Base-by-base conservation (phyloP, 768 basidiomycete genomes). In the Hygrocybe punicea region DNA sequence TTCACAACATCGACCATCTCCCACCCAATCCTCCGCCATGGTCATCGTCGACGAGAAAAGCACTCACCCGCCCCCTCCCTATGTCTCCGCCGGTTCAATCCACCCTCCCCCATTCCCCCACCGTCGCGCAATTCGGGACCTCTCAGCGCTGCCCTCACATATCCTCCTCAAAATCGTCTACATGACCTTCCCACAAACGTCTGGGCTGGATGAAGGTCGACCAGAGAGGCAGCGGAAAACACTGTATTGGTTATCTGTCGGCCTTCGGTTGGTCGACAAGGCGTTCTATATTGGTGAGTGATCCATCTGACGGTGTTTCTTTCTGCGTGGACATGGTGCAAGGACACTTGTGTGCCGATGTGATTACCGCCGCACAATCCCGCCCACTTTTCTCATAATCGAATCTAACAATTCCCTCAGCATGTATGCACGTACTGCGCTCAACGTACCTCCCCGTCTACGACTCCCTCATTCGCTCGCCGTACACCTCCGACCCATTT, bases 401-500 rank as follows among this genome's bases (percentile, higher is more conserved):
- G 29, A 14, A n/a, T 45, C 7, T 13, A 57, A 35, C 44, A 40
- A 2, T 24, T 36, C 16, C 44, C 34, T 17, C 47, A 85, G 87
- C 89, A 11, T 89, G 81, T 70, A 92, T 91, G 89, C 84, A 91
- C 62, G 80, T 92, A 58, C 78, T 93, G 4, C 82, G 91, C 36
- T 87, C 86, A 0, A 83, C 84, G 0, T 91, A 91, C 68, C 74
- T 93, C 42, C 81, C 84, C 6, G 73, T 81, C 0, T 93, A 93
- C 66, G 71, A 73, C 21, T 72, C 77, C 14, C 78, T 86, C 46
- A 76, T 93, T 58, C 81, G 84, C 23, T 65, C 76, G 0, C 87
- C 87, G 0, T 91, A 92, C 70, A 76, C 86, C 4, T 86, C 86
- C 45, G 89, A 93, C 61, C 89, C 91, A 0, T 93, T 91, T 71